Evolutionary conservation across 2,329 filamentous ascomycete genomes (phyloP).

Genomic region (Chaetomium olivaceum): DNA sequence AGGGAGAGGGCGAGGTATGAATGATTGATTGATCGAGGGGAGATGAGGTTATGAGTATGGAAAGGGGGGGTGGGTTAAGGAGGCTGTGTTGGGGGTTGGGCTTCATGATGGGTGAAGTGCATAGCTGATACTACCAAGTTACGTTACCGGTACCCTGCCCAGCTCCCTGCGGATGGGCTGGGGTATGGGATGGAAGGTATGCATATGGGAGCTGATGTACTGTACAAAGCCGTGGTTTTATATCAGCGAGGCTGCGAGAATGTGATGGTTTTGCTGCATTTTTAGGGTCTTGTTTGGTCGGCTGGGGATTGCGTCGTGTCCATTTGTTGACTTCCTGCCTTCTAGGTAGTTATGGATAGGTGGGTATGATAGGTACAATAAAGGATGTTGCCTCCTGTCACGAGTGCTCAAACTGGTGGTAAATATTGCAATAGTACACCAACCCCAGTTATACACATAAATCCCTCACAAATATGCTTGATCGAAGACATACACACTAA

Average conservation of each 20-base stretch:
- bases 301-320: background rate
- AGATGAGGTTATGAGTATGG: background rate
- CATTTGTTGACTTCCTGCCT: background rate
- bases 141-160: too few relatives aligned
- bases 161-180: background rate
- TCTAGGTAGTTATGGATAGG: background rate
- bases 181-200: background rate
- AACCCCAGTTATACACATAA: too few relatives aligned
- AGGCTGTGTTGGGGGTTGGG: background rate
- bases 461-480: too few relatives aligned
- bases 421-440: too few relatives aligned
- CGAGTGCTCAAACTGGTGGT: too few relatives aligned
- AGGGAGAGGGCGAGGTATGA: constrained; percentile 53
- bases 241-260: background rate
- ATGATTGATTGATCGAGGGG: constrained; percentile 13
- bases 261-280: background rate
- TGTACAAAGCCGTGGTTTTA: background rate
- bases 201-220: background rate
- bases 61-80: too few relatives aligned
- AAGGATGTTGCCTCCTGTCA: too few relatives aligned
- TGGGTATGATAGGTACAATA: background rate
- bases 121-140: too few relatives aligned
- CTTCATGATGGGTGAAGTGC: background rate
- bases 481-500: background rate
- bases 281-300: background rate